Percentiles rank a stretch among this genome's conserved stretches.
These are phyloP conservation scores for Patellifolia procumbens DNA, from an alignment of 179 eudicot genomes.

Conservation along the genomic window DNA sequence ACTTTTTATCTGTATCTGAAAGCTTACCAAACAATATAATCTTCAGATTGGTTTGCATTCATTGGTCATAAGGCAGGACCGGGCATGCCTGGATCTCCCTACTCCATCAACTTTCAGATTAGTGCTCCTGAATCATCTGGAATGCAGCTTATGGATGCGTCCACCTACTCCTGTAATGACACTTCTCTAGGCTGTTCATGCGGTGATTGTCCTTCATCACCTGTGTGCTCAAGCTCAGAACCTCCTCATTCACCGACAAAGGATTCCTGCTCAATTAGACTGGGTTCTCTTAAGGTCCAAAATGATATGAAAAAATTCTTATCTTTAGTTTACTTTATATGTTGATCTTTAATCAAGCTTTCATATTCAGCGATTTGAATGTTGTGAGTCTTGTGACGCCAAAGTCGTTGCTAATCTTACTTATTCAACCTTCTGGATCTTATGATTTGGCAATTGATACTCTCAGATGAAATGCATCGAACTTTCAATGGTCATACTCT, in stretches of 20 bases:
- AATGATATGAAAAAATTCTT: background rate
- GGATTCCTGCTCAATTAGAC: conserved; percentile 68
- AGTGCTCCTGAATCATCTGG: conserved; percentile 64
- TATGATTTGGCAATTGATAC: conserved; percentile 23
- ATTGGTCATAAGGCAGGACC: conserved; percentile 67
- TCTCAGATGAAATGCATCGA: conserved; percentile 91
- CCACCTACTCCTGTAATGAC: conserved; percentile 87
- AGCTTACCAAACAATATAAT: conserved; percentile 13
- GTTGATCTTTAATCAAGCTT: conserved; percentile 3
- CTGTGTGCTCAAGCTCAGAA: conserved; percentile 68
- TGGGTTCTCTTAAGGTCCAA: conserved; percentile 75
- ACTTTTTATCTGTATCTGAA: background rate
- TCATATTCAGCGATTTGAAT: conserved; percentile 3
- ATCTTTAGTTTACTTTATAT: background rate
- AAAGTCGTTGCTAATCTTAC: conserved; percentile 9
- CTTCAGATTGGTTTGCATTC: conserved; percentile 89
- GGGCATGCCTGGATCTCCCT: conserved; percentile 90
- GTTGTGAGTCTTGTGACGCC: background rate
- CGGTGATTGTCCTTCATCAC: conserved; percentile 92
- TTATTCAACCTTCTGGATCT: conserved; percentile 14
- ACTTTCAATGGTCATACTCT: conserved; percentile 62
- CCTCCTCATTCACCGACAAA: conserved; percentile 55
- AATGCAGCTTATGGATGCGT: conserved; percentile 81
- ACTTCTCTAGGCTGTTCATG: conserved; percentile 96
- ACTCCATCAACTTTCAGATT: conserved; percentile 68